Evolutionary conservation across 768 basidiomycete genomes (phyloP), one percentile per base, ranked within the genome.

Genomic region (Russula dissimulans): DNA sequence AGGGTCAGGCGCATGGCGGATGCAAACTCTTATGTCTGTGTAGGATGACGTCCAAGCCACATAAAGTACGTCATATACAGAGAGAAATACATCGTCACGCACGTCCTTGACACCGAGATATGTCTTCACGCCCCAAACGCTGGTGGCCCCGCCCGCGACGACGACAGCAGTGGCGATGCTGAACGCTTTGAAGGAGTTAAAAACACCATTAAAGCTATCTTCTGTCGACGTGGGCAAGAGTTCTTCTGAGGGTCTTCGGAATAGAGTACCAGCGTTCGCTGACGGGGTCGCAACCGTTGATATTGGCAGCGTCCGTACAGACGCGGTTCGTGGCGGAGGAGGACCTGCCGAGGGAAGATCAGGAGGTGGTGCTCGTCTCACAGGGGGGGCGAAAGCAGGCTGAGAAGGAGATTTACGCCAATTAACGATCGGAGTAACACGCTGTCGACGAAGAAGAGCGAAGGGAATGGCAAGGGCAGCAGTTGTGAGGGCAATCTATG

Each of bases 161-260:
- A 88, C 86, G 38, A 86, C 66, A 10, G 78, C 67, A 0, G 87
- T 89, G 4, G 87, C 85, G 44, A 87, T 77, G 3, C 78, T 74
- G 43, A 90, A 82, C 0, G 87, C 87, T 64, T 85, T 86, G 5
- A 79, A 72, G 1, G 80, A 78, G 63, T 83, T 77, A 2, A 86
- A 57, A 0, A 79, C 79, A 0, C 76, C 80, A 47, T 80, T 81
- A 65, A 79, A 78, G 41, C 72, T 69, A 60, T 76, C 75, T 5
- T 65, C 67, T 34, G 22, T 45, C 5, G 61, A 49, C 31, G 3
- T 36, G 44, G 51, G 14, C 3, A 17, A 1, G 46, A 52, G 1
- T 9, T 11, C 22, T 5, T 31, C 38, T 10, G 58, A 50, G n/a
- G 34, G 18, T 1, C 45, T 29, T 5, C 39, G 12, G 31, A 59